phyloP scores from a whole-genome alignment of 1,139 yeast genomes.

The Suhomyces guaymorum region DNA sequence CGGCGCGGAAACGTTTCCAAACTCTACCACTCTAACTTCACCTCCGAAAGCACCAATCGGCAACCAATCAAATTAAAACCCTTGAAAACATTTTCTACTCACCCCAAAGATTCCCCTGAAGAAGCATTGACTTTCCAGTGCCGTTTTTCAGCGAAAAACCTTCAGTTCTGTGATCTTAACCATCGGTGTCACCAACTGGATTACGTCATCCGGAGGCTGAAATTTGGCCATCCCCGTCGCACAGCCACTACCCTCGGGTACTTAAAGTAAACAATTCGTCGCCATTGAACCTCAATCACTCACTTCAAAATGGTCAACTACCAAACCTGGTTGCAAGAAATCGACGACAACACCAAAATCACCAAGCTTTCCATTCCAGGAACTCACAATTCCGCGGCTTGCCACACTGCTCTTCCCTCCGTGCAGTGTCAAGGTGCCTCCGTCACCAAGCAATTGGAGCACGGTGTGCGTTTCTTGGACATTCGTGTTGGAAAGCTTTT shows the following conservation, averaged over 20 bases:
- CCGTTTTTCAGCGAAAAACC: too few species aligned
- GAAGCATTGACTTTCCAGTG: too few species aligned
- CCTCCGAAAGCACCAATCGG: too few species aligned
- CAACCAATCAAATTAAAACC: too few species aligned
- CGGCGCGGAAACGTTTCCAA: not conserved
- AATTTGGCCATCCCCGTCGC: too few species aligned
- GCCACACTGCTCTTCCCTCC: conserved; percentile 71
- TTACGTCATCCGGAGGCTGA: not conserved
- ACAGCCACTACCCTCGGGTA: conserved; percentile 3
- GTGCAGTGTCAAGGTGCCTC: conserved; percentile 75
- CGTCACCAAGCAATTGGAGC: conserved; percentile 60
- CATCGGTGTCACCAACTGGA: not conserved
- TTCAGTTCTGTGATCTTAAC: too few species aligned
- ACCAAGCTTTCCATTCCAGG: conserved; percentile 71
- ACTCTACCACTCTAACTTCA: not conserved
- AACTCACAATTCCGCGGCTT: conserved; percentile 79
- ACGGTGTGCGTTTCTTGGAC: conserved; percentile 77
- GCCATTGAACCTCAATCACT: not conserved
- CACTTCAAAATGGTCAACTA: conserved; percentile 39
- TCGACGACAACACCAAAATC: conserved; percentile 53
- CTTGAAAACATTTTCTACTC: too few species aligned
- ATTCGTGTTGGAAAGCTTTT: conserved; percentile 64
- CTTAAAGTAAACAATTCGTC: not conserved
- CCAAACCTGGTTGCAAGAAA: conserved; percentile 55
- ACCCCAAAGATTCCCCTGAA: too few species aligned